phyloP scores from a whole-genome alignment of 2,329 filamentous ascomycete genomes.

The Fusarium chlamydosporum region DNA sequence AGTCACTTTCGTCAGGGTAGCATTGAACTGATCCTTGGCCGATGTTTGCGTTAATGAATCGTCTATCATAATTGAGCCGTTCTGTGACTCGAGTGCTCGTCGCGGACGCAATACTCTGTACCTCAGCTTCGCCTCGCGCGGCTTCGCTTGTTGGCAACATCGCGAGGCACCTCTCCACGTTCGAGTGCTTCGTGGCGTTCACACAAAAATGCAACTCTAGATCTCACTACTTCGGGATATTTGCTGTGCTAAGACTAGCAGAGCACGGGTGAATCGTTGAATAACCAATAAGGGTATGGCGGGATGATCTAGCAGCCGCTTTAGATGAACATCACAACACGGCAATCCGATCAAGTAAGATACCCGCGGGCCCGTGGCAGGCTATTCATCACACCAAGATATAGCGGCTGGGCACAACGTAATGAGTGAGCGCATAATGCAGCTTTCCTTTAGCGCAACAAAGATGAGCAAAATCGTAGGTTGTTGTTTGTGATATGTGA shows the following conservation, averaged over 20 bases:
- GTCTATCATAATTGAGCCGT: background rate
- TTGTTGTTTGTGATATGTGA: slow-evolving; percentile 47
- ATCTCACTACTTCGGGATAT: slow-evolving; percentile 30
- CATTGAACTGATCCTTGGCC: background rate
- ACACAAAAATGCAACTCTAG: slow-evolving; percentile 27
- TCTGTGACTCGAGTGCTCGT: background rate
- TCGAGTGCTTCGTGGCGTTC: slow-evolving; percentile 14
- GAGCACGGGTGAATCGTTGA: slow-evolving; percentile 1
- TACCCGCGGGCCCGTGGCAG: background rate
- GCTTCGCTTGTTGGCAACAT: background rate
- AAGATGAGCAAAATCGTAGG: slow-evolving; percentile 21
- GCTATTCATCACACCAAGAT: background rate
- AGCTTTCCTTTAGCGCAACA: slow-evolving; percentile 38
- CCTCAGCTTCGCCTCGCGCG: background rate
- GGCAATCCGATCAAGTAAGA: slow-evolving; percentile 21
- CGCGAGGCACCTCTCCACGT: slow-evolving; percentile 5
- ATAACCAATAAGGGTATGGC: slow-evolving; percentile 22
- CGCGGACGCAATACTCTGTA: background rate
- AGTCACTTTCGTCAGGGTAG: background rate
- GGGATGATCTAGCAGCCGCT: slow-evolving; percentile 6
- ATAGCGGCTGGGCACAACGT: slow-evolving; percentile 8
- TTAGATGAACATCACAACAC: slow-evolving; percentile 14
- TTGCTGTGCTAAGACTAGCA: background rate
- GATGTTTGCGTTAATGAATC: background rate
- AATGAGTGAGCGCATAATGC: slow-evolving; percentile 22